Evolutionary conservation across 2,329 filamentous ascomycete genomes (phyloP), one percentile per base, ranked within the genome.

Genomic region (Thelonectria blattea): DNA sequence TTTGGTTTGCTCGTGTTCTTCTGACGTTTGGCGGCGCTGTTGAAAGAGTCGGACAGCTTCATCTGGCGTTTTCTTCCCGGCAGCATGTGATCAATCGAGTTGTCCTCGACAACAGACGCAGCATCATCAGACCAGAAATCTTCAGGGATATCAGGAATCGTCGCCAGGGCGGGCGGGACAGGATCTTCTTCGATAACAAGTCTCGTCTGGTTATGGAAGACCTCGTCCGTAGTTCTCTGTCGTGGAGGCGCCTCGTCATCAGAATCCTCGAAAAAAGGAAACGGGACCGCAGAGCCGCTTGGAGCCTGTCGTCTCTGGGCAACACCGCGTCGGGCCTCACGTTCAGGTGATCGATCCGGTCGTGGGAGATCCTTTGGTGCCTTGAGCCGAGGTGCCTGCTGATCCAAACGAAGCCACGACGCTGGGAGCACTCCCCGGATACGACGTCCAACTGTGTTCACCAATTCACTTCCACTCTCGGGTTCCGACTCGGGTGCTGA

Each of bases 331-430:
- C 80, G 80, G 9, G 73, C 71, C 20, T 76, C 75, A 37, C 71
- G 75, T 46, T 80, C 77, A 1, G 77, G 75, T 3, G 77, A 78
- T 18, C 65, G 72, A 10, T 67, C 72, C 71, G 71, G 73, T 47
- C 66, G 72, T 18, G 65, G 62, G 8, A 62, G 50, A 48, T 72
- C 71, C 56, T 72, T 74, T 52, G 70, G 62, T 37, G 66, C 68
- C 56, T 73, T 77, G 58, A 70, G 67, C 15, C 69, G 69, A 65
- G 68, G 74, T 30, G 74, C 64, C 56, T 81, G 76, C 58, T 84
- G 81, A 67, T 88, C 85, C 22, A 90, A 72, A 43, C 87, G 82
- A 56, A 89, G 78, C 83, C 87, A 89, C 6, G 87, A 90, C n/a
- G 87, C 87, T 41, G 87, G 87, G 46, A 89, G 78, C 8, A 89